Conservation (phyloP, 1,139 yeast species). For the Kodamaea sp. region DNA sequence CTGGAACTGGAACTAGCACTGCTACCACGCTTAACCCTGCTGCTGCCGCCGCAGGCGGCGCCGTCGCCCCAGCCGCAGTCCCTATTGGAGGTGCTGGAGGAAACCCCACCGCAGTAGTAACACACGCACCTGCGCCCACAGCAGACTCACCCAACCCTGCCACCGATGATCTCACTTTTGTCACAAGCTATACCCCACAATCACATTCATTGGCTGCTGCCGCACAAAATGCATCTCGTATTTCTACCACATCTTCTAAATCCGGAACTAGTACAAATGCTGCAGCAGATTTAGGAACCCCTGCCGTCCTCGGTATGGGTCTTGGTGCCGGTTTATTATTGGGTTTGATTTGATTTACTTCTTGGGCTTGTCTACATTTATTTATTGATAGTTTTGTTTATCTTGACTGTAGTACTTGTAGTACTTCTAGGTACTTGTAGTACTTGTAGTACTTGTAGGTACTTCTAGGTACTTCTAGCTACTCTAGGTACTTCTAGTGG, state of each 20-base stretch:
- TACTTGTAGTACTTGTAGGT: no score
- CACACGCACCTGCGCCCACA: conserved; percentile 9
- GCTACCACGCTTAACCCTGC: conserved; percentile 9
- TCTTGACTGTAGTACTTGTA: no score
- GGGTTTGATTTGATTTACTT: conserved; percentile 1
- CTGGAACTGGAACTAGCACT: conserved; percentile 7
- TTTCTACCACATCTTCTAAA: conserved; percentile 1
- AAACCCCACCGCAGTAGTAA: not conserved
- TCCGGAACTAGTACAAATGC: not conserved
- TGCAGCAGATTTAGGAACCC: not conserved
- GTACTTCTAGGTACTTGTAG: no score
- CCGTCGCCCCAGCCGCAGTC: conserved; percentile 9
- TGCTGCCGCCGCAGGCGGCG: conserved; percentile 8
- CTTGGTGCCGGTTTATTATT: conserved; percentile 3
- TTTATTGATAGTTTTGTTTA: no score
- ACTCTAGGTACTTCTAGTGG: no score
- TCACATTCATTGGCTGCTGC: conserved; percentile 1
- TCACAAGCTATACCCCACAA: conserved; percentile 11
- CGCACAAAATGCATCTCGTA: not conserved
- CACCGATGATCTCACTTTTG: conserved; percentile 14
- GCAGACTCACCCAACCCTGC: conserved; percentile 12
- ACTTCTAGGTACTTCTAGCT: no score
- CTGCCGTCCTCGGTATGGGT: conserved; percentile 1
- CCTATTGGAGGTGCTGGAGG: conserved; percentile 9
- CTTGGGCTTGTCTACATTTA: not conserved